phyloP scores from a whole-genome alignment of 2,329 filamentous ascomycete species.

The Cyclaneusma minus region DNA sequence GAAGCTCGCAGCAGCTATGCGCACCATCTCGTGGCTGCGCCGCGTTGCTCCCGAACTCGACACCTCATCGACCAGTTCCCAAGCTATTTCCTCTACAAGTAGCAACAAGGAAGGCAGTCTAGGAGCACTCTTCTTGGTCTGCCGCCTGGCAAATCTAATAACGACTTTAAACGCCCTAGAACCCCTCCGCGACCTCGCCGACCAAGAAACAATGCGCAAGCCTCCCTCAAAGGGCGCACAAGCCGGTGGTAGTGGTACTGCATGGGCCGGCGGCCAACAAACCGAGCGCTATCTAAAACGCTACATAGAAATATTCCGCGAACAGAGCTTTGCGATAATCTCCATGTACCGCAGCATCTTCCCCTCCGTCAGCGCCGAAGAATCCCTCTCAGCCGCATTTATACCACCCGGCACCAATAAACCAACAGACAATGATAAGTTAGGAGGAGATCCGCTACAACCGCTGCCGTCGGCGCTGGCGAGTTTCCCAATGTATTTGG shows the following conservation, averaged over 20 bases:
- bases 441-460: conserved; percentile 26
- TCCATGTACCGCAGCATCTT: conserved; percentile 92
- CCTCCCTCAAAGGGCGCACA: too few species aligned
- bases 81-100: conserved; percentile 14
- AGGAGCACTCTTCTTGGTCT: conserved; percentile 75
- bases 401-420: too few species aligned
- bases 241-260: too few species aligned
- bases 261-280: conserved; percentile 65
- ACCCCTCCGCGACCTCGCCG: conserved; percentile 74
- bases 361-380: conserved; percentile 30
- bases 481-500: conserved; percentile 72
- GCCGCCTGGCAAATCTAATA: conserved; percentile 65
- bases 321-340: conserved; percentile 91
- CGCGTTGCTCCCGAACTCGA: conserved; percentile 73
- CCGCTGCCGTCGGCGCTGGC: conserved; percentile 62
- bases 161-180: conserved; percentile 70
- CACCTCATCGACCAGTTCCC: conserved; percentile 17
- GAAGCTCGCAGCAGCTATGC: conserved; percentile 78
- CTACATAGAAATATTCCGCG: conserved; percentile 93
- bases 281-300: conserved; percentile 88
- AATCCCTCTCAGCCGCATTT: conserved; percentile 1
- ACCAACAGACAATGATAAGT: conserved; percentile 4
- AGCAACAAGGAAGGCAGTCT: conserved; percentile 46
- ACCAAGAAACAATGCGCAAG: conserved; percentile 53
- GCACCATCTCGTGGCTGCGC: conserved; percentile 82